These are phyloP conservation scores for Lasiodiplodia theobromae DNA, from an alignment of 2,329 filamentous ascomycete species.

Conservation along the genomic window DNA sequence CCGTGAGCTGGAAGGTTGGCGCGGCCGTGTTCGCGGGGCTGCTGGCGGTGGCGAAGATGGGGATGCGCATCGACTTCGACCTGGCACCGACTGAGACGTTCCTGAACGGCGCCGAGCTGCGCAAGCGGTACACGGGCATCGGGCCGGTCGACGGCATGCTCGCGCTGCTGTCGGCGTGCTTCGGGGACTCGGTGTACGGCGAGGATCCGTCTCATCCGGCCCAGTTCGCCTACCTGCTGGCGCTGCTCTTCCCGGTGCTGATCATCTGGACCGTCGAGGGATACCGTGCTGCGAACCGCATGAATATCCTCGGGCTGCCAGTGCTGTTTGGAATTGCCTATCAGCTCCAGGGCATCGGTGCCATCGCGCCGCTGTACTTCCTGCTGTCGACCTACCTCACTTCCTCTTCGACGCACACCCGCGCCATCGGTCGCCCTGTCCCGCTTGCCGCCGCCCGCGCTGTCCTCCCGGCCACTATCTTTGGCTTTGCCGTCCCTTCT, in stretches of 20 bases:
- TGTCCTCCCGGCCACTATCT: constrained; percentile 35
- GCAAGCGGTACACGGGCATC: not conserved
- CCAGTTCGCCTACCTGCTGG: constrained; percentile 24
- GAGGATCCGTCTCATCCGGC: constrained; percentile 9
- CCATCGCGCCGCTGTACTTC: constrained; percentile 38
- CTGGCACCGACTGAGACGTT: not conserved
- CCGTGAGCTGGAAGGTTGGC: not conserved
- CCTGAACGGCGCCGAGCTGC: not conserved
- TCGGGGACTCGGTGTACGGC: not conserved
- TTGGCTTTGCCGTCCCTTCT: constrained; percentile 38
- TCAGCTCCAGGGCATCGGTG: constrained; percentile 26
- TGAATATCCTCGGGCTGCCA: constrained; percentile 6
- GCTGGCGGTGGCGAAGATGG: not conserved
- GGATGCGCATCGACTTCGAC: not conserved
- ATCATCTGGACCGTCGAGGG: constrained; percentile 30
- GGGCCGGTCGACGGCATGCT: not conserved
- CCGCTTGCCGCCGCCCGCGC: constrained; percentile 34
- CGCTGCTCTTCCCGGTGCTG: constrained; percentile 8
- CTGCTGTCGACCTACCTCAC: constrained; percentile 34
- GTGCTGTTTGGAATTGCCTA: constrained; percentile 26
- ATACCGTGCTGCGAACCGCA: constrained; percentile 2
- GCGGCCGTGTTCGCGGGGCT: not conserved
- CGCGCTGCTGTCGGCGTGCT: not conserved
- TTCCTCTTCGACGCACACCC: constrained; percentile 31
- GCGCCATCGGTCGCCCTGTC: constrained; percentile 29